Evolutionary conservation across 768 basidiomycete species (phyloP).

Genomic region (Mycena polygramma): DNA sequence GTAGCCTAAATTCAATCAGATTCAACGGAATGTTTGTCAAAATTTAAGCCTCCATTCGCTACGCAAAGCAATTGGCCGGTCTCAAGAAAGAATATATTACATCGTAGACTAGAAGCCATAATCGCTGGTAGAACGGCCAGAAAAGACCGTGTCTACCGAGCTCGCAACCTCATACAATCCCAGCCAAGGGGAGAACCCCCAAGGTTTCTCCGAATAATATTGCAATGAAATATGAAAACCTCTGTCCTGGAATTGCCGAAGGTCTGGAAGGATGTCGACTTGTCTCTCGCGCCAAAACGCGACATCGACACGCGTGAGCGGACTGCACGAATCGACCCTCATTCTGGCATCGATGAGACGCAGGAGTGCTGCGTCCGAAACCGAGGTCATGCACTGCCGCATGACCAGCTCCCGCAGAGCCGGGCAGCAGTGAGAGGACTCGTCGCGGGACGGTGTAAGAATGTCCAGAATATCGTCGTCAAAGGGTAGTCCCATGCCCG

Average conservation of each 20-base stretch:
- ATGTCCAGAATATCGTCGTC: not conserved
- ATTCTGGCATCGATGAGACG: not conserved
- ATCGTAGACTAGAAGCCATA: too few species aligned
- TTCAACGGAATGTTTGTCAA: too few species aligned
- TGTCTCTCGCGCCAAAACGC: not conserved
- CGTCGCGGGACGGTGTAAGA: not conserved
- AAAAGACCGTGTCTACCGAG: too few species aligned
- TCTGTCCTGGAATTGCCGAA: not conserved
- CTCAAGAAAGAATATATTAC: too few species aligned
- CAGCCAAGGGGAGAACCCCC: not conserved
- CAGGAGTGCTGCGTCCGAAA: slow-evolving; percentile 3
- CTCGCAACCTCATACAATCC: not conserved
- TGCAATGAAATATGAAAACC: not conserved
- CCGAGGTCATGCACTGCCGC: not conserved
- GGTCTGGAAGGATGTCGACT: not conserved
- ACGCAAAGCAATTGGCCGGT: too few species aligned
- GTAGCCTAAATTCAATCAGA: too few species aligned
- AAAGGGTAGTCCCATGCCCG: not conserved
- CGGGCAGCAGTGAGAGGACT: not conserved
- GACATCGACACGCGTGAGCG: not conserved
- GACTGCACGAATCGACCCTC: not conserved
- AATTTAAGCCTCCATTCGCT: too few species aligned
- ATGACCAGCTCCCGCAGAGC: not conserved
- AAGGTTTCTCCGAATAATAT: not conserved
- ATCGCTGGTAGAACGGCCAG: too few species aligned